Base-by-base conservation (phyloP, 202 grass and related monocot species). In the Setaria viridis region DNA sequence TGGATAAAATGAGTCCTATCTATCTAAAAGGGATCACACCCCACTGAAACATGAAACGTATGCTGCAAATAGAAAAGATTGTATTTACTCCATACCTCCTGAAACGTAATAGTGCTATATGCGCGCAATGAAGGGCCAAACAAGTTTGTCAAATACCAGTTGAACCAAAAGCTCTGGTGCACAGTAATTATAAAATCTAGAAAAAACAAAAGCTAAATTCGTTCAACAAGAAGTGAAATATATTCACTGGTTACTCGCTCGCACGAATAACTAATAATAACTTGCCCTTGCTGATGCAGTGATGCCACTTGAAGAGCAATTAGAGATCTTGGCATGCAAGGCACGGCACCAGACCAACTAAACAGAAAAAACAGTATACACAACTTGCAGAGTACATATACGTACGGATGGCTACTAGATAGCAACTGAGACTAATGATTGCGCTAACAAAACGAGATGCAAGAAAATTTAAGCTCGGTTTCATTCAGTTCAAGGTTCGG, bases 51-150 rank as follows among this genome's bases (percentile, higher is more conserved):
- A 58, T 21, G 3, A 58, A 21, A 21, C 20, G 10, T 58, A 46
- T 57, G 4, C 17, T 67, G 63, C 62, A 67, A 80, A 80, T n/a
- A 57, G 47, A 53, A 42, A 80, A 55, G 37, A 14, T 29, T 45
- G 75, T 6, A 33, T 63, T 43, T 78, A 58, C 39, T 19, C 12
- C 11, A 15, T 54, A 35, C n/a, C 25, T 39, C 35, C 10, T 41
- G 6, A 59, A 32, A 50, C 16, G 70, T 51, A 32, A 51, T 12
- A 32, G 16, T 32, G 70, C 46, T 33, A 51, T 13, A 72, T 33
- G 21, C 6, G 43, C 1, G 8, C 51, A 50, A 72, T 72, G 46
- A 29, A 72, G 21, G 34, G 11, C 4, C 70, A 51, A 33, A 33
- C 14, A 32, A 32, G 20, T 72, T 51, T 39, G 46, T 51, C 5